phyloP scores from a whole-genome alignment of 768 basidiomycete species.

The Russula abietina region DNA sequence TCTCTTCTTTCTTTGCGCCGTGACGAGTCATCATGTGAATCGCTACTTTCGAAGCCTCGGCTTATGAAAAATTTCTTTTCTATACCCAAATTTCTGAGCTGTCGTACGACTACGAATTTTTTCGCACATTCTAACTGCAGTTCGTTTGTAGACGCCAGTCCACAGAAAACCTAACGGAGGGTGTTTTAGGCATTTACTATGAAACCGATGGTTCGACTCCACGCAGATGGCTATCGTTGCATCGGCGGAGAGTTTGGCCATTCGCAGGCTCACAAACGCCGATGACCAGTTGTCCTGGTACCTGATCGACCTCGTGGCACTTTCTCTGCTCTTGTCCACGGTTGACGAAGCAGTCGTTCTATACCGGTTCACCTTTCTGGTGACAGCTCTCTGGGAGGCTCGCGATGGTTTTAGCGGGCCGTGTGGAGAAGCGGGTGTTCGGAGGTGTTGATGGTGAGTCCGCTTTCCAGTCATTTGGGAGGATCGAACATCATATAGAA shows the following conservation, averaged over 20 bases:
- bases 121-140: neutral
- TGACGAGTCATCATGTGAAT: slow-evolving; percentile 70
- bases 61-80: slow-evolving; percentile 56
- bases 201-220: too few relatives aligned
- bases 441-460: slow-evolving; percentile 33
- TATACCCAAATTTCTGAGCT: slow-evolving; percentile 94
- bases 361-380: neutral
- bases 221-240: neutral
- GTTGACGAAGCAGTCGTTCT: neutral
- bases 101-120: slow-evolving; percentile 5
- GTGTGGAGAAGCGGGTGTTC: neutral
- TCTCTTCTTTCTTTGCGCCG: slow-evolving; percentile 25
- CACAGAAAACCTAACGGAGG: neutral
- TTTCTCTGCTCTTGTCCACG: neutral
- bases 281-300: neutral
- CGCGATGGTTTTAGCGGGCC: neutral
- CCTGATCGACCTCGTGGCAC: neutral
- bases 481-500: slow-evolving; percentile 77
- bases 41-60: slow-evolving; percentile 79
- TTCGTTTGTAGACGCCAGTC: neutral
- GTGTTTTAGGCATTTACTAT: neutral
- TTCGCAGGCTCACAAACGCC: neutral
- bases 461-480: slow-evolving; percentile 23
- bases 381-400: neutral
- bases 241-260: neutral